These are phyloP conservation scores for Quercus rubra DNA, from an alignment of 306 rosid genomes.

Conservation along the genomic window DNA sequence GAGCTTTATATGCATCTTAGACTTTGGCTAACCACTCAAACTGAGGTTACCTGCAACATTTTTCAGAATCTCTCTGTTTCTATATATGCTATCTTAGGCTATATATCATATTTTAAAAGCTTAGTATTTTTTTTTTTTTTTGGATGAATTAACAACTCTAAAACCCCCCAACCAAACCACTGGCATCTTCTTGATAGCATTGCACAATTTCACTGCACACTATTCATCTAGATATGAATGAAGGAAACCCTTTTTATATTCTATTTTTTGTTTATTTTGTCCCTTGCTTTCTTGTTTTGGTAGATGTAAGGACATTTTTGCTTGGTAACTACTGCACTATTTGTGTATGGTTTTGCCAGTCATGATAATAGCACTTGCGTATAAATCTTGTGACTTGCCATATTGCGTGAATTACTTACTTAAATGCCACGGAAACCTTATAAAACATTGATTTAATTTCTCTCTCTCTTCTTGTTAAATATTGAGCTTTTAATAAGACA, in stretches of 20 bases:
- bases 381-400: background rate
- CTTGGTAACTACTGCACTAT: background rate
- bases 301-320: background rate
- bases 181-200: background rate
- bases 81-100: background rate
- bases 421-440: background rate
- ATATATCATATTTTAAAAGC: too few species aligned
- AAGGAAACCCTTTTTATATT: background rate
- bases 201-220: background rate
- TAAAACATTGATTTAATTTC: background rate
- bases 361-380: background rate
- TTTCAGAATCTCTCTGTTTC: background rate
- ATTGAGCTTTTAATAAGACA: too few species aligned
- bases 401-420: background rate
- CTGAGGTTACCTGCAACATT: background rate
- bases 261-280: background rate
- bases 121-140: too few species aligned
- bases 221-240: background rate
- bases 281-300: background rate
- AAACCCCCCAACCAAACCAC: background rate
- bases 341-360: background rate
- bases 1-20: background rate
- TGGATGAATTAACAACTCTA: background rate
- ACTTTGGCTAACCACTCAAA: background rate
- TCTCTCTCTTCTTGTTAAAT: background rate